Percentiles rank a stretch among this genome's conserved stretches.
Conservation (phyloP, 2,329 filamentous ascomycete genomes). For the Aspergillus oerlinghausenensis region DNA sequence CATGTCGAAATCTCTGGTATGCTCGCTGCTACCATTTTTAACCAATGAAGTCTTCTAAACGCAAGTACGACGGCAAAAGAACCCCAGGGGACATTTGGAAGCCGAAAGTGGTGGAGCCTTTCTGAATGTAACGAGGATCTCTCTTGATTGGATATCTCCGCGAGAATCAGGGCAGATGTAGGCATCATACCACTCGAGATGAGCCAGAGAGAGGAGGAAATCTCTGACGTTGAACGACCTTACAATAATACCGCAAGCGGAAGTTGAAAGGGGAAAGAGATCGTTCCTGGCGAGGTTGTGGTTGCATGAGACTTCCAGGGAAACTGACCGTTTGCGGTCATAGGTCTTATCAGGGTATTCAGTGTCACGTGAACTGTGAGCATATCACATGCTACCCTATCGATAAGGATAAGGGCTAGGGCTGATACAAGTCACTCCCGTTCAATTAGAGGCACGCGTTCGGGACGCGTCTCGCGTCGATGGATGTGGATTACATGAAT, state of each 20-base stretch:
- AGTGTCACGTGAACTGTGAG: not conserved
- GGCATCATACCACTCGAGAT: slow-evolving; percentile 7
- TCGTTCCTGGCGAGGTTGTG: not conserved
- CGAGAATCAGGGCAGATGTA: slow-evolving; percentile 7
- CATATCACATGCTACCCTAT: not conserved
- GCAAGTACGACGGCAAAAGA: not conserved
- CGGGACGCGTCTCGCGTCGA: slow-evolving; percentile 17
- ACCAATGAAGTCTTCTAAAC: not conserved
- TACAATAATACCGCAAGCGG: not conserved
- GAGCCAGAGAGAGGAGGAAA: slow-evolving; percentile 3
- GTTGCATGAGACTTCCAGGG: not conserved
- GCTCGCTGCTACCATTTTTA: not conserved
- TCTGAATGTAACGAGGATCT: not conserved
- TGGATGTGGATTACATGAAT: not conserved
- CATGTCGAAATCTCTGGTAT: not conserved
- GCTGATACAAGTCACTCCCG: slow-evolving; percentile 7
- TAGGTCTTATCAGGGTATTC: too few relatives aligned
- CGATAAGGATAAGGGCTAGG: slow-evolving; percentile 20
- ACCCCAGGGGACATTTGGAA: not conserved
- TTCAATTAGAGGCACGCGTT: slow-evolving; percentile 12
- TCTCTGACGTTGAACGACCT: not conserved
- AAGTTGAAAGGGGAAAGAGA: not conserved
- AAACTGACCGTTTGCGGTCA: not conserved
- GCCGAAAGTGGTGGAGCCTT: not conserved
- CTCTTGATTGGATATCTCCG: not conserved